Evolutionary conservation across 2,329 filamentous ascomycete species (phyloP).

Genomic region (Trichoderma asperellum): DNA sequence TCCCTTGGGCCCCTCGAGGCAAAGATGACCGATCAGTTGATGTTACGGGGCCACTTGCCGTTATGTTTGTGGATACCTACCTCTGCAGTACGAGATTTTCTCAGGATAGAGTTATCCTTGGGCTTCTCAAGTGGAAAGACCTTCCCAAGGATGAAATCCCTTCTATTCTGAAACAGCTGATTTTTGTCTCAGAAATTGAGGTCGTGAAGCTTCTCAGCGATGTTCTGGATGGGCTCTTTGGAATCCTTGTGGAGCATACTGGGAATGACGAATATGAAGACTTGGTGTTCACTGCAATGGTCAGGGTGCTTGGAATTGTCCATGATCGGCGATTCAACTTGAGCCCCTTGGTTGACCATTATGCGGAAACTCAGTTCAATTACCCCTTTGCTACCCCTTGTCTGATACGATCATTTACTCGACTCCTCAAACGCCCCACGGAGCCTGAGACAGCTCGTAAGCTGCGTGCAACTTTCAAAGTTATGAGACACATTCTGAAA

Average conservation of each 20-base stretch:
- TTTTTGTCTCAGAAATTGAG: constrained; percentile 96
- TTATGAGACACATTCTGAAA: constrained; percentile 88
- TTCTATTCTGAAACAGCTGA: constrained; percentile 75
- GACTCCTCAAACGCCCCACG: constrained; percentile 79
- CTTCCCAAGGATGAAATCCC: constrained; percentile 72
- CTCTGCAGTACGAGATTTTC: constrained; percentile 95
- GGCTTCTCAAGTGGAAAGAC: constrained; percentile 85
- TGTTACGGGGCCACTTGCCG: constrained; percentile 77
- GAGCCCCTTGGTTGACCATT: constrained; percentile 86
- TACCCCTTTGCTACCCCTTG: constrained; percentile 92
- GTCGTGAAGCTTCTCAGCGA: constrained; percentile 91
- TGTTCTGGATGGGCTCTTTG: constrained; percentile 89
- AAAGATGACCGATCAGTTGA: constrained; percentile 72
- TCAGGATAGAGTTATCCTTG: constrained; percentile 84
- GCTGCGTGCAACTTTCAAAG: constrained; percentile 90
- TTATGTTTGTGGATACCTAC: constrained; percentile 79
- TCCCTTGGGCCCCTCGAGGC: constrained; percentile 76
- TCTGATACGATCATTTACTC: constrained; percentile 81
- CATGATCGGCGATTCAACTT: constrained; percentile 94
- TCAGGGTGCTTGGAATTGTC: constrained; percentile 88
- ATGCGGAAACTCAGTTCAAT: constrained; percentile 85
- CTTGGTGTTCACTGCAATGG: constrained; percentile 85
- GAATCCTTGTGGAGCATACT: constrained; percentile 87
- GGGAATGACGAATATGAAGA: constrained; percentile 92
- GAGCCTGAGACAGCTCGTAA: constrained; percentile 83